These are phyloP conservation scores for Eimeria falciformis DNA, from an alignment of 169 alveolate species.

Conservation along the genomic window DNA sequence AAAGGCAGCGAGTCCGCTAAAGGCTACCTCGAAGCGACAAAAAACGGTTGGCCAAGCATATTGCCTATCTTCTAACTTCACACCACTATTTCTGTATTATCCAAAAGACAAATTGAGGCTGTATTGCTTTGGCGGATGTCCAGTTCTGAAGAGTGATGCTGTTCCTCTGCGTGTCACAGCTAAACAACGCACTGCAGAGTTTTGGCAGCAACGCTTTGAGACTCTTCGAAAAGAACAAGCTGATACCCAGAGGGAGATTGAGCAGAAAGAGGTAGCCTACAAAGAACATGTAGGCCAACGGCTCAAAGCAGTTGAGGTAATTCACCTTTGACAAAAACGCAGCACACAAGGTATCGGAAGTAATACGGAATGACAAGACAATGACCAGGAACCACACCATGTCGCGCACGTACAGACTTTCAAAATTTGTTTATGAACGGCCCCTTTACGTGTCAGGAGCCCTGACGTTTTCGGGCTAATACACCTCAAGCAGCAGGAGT, in stretches of 20 bases:
- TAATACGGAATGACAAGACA: not conserved
- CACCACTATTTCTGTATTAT: not conserved
- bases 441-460: too few species aligned
- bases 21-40: constrained; percentile 40
- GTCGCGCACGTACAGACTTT: too few species aligned
- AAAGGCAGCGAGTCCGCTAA: constrained; percentile 68
- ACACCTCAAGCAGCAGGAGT: too few species aligned
- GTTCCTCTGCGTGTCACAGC: constrained; percentile 8
- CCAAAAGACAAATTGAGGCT: not conserved
- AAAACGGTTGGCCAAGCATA: constrained; percentile 25
- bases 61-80: not conserved
- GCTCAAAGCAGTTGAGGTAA: constrained; percentile 54
- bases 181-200: not conserved
- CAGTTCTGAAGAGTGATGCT: not conserved
- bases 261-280: constrained; percentile 39
- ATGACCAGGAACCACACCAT: too few species aligned
- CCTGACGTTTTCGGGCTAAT: too few species aligned
- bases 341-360: not conserved
- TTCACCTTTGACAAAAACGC: not conserved
- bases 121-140: not conserved
- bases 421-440: too few species aligned
- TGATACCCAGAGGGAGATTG: constrained; percentile 41
- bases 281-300: constrained; percentile 53
- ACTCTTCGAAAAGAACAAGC: constrained; percentile 38
- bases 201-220: constrained; percentile 55